A percentile compares a stretch with the other conserved stretches of the same genome.
Evolutionary conservation across 345 rosid species (phyloP).

Genomic region (Gossypium arboreum): DNA sequence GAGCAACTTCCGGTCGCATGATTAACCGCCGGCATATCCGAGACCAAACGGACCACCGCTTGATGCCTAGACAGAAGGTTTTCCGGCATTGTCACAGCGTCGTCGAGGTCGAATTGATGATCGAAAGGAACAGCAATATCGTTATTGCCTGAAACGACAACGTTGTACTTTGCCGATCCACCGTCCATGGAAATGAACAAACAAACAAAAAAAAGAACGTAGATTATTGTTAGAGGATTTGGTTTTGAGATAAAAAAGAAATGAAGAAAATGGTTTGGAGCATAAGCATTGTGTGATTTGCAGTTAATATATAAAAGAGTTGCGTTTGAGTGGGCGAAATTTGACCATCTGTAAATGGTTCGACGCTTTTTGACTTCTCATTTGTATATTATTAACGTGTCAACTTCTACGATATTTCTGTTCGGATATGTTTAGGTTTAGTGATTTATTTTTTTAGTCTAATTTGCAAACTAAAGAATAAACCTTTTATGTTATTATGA

Average conservation of each 20-base stretch:
- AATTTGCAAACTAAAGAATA: too few relatives aligned
- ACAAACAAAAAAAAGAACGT: not conserved
- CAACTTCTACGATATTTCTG: not conserved
- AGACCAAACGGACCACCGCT: not conserved
- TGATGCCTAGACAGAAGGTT: not conserved
- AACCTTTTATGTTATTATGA: too few relatives aligned
- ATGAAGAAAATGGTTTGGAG: not conserved
- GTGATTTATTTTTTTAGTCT: too few relatives aligned
- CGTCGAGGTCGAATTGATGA: constrained; percentile 9
- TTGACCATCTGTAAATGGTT: not conserved
- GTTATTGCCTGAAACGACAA: not conserved
- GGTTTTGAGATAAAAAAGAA: not conserved
- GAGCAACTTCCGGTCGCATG: not conserved
- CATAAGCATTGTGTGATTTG: not conserved
- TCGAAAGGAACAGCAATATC: not conserved
- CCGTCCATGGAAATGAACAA: not conserved
- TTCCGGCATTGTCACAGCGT: constrained; percentile 3
- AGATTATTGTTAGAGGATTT: not conserved
- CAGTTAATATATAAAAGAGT: not conserved
- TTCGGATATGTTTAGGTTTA: too few relatives aligned
- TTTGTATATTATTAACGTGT: not conserved
- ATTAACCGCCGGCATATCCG: not conserved
- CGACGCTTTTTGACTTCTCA: not conserved
- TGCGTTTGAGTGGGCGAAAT: not conserved
- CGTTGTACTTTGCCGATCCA: not conserved